Conservation (phyloP, 2,329 filamentous ascomycete species). For the Clonostachys rosea region DNA sequence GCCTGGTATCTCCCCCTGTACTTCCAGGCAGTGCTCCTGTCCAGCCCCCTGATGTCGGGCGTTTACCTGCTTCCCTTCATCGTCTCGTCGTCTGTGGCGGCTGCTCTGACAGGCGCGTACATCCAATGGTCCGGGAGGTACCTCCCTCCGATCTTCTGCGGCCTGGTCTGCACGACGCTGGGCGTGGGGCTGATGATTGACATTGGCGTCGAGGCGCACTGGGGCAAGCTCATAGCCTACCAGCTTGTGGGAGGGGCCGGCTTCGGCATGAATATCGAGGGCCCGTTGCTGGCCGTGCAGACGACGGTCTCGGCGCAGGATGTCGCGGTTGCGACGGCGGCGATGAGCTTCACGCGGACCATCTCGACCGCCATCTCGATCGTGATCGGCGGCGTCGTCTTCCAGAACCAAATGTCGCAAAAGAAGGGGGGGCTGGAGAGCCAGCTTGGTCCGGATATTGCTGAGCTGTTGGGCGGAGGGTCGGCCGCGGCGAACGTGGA, state of each 20-base stretch:
- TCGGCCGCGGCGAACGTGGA: conserved; percentile 53
- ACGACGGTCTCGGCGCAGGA: conserved; percentile 54
- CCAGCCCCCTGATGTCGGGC: conserved; percentile 55
- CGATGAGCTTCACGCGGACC: conserved; percentile 56
- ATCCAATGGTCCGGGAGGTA: conserved; percentile 55
- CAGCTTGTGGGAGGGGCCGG: conserved; percentile 58
- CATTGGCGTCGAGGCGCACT: conserved; percentile 44
- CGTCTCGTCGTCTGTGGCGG: conserved; percentile 35
- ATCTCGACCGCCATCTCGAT: conserved; percentile 52
- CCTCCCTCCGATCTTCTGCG: conserved; percentile 46
- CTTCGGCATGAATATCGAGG: conserved; percentile 58
- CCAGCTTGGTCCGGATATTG: conserved; percentile 39
- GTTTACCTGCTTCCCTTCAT: conserved; percentile 60
- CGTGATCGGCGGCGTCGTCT: conserved; percentile 43
- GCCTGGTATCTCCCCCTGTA: conserved; percentile 72
- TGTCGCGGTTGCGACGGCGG: conserved; percentile 58
- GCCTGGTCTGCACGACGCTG: conserved; percentile 49
- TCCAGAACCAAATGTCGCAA: conserved; percentile 31
- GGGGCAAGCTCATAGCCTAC: conserved; percentile 43
- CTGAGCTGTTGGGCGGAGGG: conserved; percentile 43
- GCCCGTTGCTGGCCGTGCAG: conserved; percentile 60
- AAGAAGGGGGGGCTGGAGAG: conserved; percentile 28
- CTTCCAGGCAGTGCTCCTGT: conserved; percentile 63
- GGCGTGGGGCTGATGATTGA: conserved; percentile 54
- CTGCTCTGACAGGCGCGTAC: conserved; percentile 31